Conservation (phyloP, 352 stramenopile species). For the Halophytophthora polymorphica region DNA sequence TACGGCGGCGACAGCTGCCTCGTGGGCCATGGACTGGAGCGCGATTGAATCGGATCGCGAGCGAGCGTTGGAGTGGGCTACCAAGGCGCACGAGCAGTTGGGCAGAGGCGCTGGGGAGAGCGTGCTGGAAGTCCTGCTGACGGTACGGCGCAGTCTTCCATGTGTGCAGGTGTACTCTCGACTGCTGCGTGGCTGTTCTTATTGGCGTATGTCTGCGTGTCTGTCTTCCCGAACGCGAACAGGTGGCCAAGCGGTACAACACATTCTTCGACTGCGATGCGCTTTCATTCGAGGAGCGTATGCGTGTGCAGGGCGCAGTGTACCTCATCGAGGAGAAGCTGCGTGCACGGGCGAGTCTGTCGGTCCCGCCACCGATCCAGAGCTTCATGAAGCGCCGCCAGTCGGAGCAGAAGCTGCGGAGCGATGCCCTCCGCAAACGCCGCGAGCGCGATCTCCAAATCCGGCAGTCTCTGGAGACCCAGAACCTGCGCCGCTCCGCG, state of each 20-base stretch:
- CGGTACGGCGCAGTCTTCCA: constrained; percentile 19
- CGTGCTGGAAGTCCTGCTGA: constrained; percentile 48
- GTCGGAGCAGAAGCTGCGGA: constrained; percentile 74
- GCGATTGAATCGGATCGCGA: constrained; percentile 37
- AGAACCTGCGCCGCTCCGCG: constrained; percentile 24
- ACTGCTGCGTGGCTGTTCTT: constrained; percentile 8
- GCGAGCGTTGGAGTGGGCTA: constrained; percentile 52
- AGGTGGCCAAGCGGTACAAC: constrained; percentile 72
- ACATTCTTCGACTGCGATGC: constrained; percentile 70
- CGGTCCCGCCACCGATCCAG: constrained; percentile 75
- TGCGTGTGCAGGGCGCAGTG: constrained; percentile 63
- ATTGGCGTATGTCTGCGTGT: too few species aligned
- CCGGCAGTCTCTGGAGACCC: constrained; percentile 53
- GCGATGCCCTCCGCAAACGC: constrained; percentile 65
- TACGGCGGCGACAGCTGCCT: constrained; percentile 9
- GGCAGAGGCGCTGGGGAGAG: constrained; percentile 27
- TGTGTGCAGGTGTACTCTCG: background rate
- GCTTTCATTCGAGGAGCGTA: constrained; percentile 41
- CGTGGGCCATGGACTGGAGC: constrained; percentile 26
- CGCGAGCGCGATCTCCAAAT: constrained; percentile 76
- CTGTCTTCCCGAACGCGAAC: too few species aligned
- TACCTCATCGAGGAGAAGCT: constrained; percentile 68
- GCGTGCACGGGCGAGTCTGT: constrained; percentile 30
- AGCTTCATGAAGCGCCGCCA: constrained; percentile 77
- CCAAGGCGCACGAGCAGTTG: constrained; percentile 44